Percentiles rank a stretch among this genome's conserved stretches.
phyloP scores from a whole-genome alignment of 495 filamentous ascomycete species.

The Aspergillus taichungensis region DNA sequence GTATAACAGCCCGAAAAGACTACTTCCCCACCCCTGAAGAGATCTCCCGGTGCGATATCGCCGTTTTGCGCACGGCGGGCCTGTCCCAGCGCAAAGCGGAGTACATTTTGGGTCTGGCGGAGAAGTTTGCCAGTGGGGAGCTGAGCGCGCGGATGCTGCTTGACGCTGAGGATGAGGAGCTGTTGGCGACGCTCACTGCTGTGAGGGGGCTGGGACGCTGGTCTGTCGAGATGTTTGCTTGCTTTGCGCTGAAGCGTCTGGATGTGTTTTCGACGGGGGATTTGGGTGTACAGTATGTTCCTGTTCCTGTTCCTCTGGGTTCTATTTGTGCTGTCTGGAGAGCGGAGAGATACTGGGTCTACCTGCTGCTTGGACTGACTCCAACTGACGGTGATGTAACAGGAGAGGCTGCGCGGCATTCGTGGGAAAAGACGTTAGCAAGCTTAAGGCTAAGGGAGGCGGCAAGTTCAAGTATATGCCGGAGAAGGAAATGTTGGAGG shows the following conservation, averaged over 20 bases:
- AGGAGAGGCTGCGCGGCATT: conserved; percentile 85
- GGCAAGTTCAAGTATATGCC: conserved; percentile 98
- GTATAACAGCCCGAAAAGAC: conserved; percentile 6
- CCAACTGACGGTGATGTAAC: neutral
- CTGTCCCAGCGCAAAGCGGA: conserved; percentile 90
- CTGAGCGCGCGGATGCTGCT: conserved; percentile 66
- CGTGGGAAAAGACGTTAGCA: conserved; percentile 70
- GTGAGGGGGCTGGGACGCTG: conserved; percentile 82
- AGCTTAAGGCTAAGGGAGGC: conserved; percentile 69
- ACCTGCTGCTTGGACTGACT: neutral
- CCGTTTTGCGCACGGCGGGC: conserved; percentile 69
- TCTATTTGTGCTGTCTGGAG: neutral
- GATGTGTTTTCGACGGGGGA: conserved; percentile 93
- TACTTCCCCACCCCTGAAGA: conserved; percentile 70
- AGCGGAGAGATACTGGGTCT: neutral
- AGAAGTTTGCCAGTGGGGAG: conserved; percentile 69
- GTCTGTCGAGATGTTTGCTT: conserved; percentile 97
- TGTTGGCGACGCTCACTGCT: conserved; percentile 70
- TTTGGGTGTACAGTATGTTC: conserved; percentile 75
- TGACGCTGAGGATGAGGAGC: conserved; percentile 72
- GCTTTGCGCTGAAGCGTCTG: conserved; percentile 81
- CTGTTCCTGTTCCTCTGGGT: neutral
- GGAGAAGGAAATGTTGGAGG: conserved; percentile 83
- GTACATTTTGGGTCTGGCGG: conserved; percentile 76
- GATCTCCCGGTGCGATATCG: conserved; percentile 50